Evolutionary conservation across 495 filamentous ascomycete species (phyloP).

Genomic region (Penicillium soppii): DNA sequence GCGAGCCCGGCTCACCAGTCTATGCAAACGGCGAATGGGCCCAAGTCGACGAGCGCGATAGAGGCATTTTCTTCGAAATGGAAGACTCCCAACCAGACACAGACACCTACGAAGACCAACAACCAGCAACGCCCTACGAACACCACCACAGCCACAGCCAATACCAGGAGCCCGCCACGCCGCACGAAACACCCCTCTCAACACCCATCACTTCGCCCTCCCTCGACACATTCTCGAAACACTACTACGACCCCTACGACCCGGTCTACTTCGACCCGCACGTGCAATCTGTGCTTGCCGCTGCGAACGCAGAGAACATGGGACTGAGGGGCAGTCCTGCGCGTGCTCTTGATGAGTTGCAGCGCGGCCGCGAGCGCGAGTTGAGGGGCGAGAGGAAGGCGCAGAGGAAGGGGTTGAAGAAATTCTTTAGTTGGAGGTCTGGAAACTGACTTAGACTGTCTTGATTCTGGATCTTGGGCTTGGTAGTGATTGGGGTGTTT

Average conservation of each 20-base stretch:
- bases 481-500: no score
- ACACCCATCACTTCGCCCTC: constrained; percentile 4
- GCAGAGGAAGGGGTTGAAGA: constrained; percentile 20
- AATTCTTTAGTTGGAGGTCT: constrained; percentile 29
- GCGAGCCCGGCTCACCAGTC: constrained; percentile 38
- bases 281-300: constrained; percentile 29
- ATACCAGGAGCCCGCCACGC: not conserved
- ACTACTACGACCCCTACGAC: constrained; percentile 17
- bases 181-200: constrained; percentile 5
- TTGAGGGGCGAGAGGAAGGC: constrained; percentile 15
- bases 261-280: constrained; percentile 26
- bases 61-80: constrained; percentile 21
- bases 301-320: constrained; percentile 30
- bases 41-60: constrained; percentile 26
- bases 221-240: not conserved
- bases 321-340: constrained; percentile 20
- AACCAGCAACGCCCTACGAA: not conserved
- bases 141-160: not conserved
- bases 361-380: constrained; percentile 12
- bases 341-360: constrained; percentile 25
- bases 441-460: constrained; percentile 8
- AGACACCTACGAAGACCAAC: constrained; percentile 1
- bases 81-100: not conserved
- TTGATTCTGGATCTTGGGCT: no score
- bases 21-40: constrained; percentile 32